Base-by-base conservation (phyloP, 805 yeast species). In the Spathaspora passalidarum region DNA sequence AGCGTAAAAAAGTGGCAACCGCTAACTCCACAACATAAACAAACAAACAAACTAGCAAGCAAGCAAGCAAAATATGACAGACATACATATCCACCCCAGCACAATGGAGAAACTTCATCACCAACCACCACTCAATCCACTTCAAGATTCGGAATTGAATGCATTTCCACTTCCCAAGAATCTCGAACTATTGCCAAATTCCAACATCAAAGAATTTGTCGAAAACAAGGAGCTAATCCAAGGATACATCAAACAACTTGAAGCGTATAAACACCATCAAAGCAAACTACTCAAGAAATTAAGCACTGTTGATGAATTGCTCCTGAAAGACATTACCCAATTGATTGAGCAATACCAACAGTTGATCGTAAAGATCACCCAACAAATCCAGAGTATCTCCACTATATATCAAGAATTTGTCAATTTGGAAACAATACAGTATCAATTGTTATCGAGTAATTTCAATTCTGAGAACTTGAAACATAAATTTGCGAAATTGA, bases 401-500 rank as follows among this genome's bases (percentile, higher is more conserved):
- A 42, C 44, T 11, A 48, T 60, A 4, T 66, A 65, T 49, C 57
- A 55, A 22, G 68, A 70, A 48, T 72, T 68, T 51, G 47, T 59
- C 18, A 56, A 57, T 44, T 52, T 67, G 38, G 75, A 72, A 48
- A 62, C 68, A 11, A 54, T 49, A 26, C 76, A 71, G 56, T 69
- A 69, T 56, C 69, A 68, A 49, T 57, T 69, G 22, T 55, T 70
- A 17, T 60, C 71, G 25, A 48, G 68, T 32, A 71, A 66, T 48
- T 72, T 60, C 54, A 67, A 68, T 52, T 63, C 56, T 34, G 65
- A 60, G 35, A 54, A 57, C 40, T 54, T 62, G 38, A 62, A 61
- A 40, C 51, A 56, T 13, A 66, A 65, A 52, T 66, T 57, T 43
- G 49, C 49, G 16, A 53, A 51, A 26, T 44, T 62, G 42, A 60